Evolutionary conservation across 1,139 yeast genomes (phyloP), one percentile per base, ranked within the genome.

Genomic region (Geotrichum klebahnii): DNA sequence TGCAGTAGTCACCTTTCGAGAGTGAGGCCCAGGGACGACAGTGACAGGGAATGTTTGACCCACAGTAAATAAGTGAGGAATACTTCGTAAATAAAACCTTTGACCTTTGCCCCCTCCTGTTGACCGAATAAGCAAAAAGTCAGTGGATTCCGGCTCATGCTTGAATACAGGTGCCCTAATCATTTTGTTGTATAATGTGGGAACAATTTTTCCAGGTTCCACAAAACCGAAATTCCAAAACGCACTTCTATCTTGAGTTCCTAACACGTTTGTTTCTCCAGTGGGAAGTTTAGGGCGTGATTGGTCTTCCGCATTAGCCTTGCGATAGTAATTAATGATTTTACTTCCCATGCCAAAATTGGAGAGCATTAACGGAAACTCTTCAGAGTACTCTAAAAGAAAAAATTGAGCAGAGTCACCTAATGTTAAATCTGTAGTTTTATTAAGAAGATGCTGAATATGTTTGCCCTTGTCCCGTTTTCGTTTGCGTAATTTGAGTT

Each of bases 141-240:
- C 98, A 0, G 97, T 89, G 28, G 75, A 70, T 28, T 76, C 74
- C 0, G 82, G 76, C 37, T 88, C 95, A 63, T 94, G 98, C 61
- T 82, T 82, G 70, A 88, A 92, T 2, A 92, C 78, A 0, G 99
- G 98, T 0, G 99, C 97, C 55, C 98, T 74, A 5, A 84, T 69
- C 84, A 94, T 82, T 59, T 89, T 85, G 65, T 92, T 94, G 69
- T 94, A 94, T 49, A 92, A 70, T 0, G 98, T 86, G 0, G 97
- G 97, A 1, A 90, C 97, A 53, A 88, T 80, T 59, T 84, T 88
- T 2, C 98, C 99, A 2, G 90, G 87, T 46, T 89, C 96, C 12
- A 94, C 97, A 68, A 85, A 86, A 1, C 99, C 99, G 72, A 89
- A 94, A 65, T 90, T 92, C 98, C 98, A 94, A 64, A 92, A 94